Base-by-base conservation (phyloP, 2,329 filamentous ascomycete genomes). In the Fusarium marasasianum region DNA sequence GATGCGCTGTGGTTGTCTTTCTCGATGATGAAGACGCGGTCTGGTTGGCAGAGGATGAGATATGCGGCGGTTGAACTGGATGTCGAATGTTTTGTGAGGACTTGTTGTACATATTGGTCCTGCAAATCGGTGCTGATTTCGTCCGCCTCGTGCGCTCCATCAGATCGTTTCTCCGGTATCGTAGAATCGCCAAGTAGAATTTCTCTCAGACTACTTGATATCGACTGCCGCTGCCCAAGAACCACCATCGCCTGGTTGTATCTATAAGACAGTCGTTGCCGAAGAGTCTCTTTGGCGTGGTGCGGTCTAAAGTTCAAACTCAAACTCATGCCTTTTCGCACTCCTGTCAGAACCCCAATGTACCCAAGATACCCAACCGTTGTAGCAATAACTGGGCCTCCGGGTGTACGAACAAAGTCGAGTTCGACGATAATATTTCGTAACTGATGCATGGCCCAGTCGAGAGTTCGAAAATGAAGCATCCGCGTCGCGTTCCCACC, bases 401-500 rank as follows among this genome's bases (percentile, higher is more conserved):
- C 77, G 2, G 65, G 29, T 8, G 69, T 76, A 9, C 79, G 79
- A 7, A 88, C 80, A 73, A 84, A 89, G 57, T 89, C 85, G 9
- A 89, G 80, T 57, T 87, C 84, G 4, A 89, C 85, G n/a, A 88
- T 79, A 18, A 90, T 74, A 1, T 84, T 77, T 7, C 88, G 81
- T 15, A 90, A 76, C 18, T 79, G 76, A 57, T 88, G 84, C 88
- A 90, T 89, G 0, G 80, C 83, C 87, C 87, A 89, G 68, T 90
- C 88, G 22, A 90, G 75, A 6, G 87, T 89, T 22, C 88, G 82
- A 72, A 90, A 90, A 78, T 90, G 88, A 70, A 89, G 76, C 81
- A 90, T 71, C 38, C 63, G 73, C 22, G 72, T 76, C 81, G 79
- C 38, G 43, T 47, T 45, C 6, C 24, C 31, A 4, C 40, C 11